Evolutionary conservation across 148 eudicot genomes (phyloP).

Genomic region (Selenicereus undatus): DNA sequence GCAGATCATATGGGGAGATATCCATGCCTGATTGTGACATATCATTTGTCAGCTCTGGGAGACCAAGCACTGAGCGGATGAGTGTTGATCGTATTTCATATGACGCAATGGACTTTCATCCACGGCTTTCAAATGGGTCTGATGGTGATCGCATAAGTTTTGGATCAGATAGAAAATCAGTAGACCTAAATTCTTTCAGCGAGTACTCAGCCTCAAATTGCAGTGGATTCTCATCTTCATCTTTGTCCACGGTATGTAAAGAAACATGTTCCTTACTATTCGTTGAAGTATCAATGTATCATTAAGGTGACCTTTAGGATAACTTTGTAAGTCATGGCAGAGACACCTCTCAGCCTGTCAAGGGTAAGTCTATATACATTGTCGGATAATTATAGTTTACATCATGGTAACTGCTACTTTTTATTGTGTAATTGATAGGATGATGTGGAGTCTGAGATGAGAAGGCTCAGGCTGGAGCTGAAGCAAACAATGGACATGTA

Average conservation of each 20-base stretch:
- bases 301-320: background rate
- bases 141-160: conserved; percentile 46
- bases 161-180: conserved; percentile 36
- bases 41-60: conserved; percentile 59
- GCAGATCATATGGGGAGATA: conserved; percentile 52
- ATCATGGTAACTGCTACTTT: background rate
- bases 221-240: conserved; percentile 37
- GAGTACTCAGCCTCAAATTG: conserved; percentile 33
- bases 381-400: no score
- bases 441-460: conserved; percentile 85
- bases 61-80: conserved; percentile 51
- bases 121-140: conserved; percentile 49
- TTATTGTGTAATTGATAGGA: conserved; percentile 35
- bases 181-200: conserved; percentile 33
- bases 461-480: conserved; percentile 75
- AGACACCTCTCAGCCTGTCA: background rate
- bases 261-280: background rate
- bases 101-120: conserved; percentile 33
- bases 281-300: background rate
- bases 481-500: conserved; percentile 95
- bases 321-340: background rate
- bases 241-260: conserved; percentile 39
- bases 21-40: conserved; percentile 52
- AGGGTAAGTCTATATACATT: background rate
- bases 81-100: conserved; percentile 16